Conservation (phyloP, 1,284 basidiomycete genomes). For the Pascua sp. region DNA sequence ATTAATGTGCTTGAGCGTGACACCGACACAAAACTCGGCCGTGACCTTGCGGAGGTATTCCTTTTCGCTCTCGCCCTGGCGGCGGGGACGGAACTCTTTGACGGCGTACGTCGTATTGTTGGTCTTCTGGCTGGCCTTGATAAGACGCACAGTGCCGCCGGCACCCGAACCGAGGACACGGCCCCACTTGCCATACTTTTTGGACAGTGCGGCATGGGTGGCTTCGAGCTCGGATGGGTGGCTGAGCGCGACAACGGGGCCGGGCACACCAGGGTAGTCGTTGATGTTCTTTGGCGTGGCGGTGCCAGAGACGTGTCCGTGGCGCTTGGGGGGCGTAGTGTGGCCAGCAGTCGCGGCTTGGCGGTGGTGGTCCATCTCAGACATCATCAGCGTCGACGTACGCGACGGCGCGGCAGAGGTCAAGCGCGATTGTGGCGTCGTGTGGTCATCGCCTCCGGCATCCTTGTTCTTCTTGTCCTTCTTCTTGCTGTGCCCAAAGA, state of each 20-base stretch:
- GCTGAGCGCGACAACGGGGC: conserved; percentile 44
- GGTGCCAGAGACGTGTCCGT: conserved; percentile 30
- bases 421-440: conserved; percentile 21
- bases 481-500: conserved; percentile 47
- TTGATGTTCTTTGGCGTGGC: conserved; percentile 37
- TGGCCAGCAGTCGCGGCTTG: not conserved
- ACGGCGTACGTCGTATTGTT: conserved; percentile 87
- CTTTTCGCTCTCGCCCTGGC: conserved; percentile 82
- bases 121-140: conserved; percentile 76
- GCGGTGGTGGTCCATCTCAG: conserved; percentile 14
- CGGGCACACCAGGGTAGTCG: conserved; percentile 46
- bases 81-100: conserved; percentile 92
- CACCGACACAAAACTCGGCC: conserved; percentile 96
- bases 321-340: not conserved
- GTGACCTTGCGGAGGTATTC: conserved; percentile 99
- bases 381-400: conserved; percentile 33
- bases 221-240: conserved; percentile 62
- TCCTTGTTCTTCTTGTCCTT: conserved; percentile 39
- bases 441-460: conserved; percentile 28
- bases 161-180: conserved; percentile 92
- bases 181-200: conserved; percentile 99
- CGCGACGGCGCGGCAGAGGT: conserved; percentile 37
- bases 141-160: conserved; percentile 93
- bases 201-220: conserved; percentile 85
- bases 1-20: conserved; percentile 89